Percentiles rank a stretch among this genome's conserved stretches.
phyloP scores from a whole-genome alignment of 1,284 basidiomycete species.

The Tylopilus orsonianus region DNA sequence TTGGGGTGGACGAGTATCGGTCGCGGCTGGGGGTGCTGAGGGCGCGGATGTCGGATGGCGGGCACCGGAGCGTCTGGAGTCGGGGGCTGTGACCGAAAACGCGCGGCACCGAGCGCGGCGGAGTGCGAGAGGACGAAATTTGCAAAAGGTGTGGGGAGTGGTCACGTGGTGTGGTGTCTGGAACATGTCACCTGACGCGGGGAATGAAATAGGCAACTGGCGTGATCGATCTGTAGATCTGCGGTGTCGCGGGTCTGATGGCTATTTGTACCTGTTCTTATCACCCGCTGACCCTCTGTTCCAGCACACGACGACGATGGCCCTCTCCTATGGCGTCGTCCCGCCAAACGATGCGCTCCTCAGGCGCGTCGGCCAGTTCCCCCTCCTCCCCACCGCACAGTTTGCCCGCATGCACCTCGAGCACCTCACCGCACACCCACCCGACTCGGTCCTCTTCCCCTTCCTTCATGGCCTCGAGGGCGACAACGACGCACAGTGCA shows the following conservation, averaged over 20 bases:
- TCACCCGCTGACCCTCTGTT: slow-evolving; percentile 7
- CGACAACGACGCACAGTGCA: slow-evolving; percentile 71
- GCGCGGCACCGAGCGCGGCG: slow-evolving; percentile 22
- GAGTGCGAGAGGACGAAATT: slow-evolving; percentile 20
- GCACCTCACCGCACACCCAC: slow-evolving; percentile 67
- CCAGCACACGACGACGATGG: slow-evolving; percentile 12
- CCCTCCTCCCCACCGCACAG: slow-evolving; percentile 50
- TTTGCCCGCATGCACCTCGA: slow-evolving; percentile 63
- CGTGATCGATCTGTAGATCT: slow-evolving; percentile 25
- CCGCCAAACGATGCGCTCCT: slow-evolving; percentile 33
- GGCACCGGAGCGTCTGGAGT: slow-evolving; percentile 24
- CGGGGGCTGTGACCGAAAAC: slow-evolving; percentile 17
- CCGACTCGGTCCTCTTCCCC: slow-evolving; percentile 78
- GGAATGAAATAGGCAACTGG: slow-evolving; percentile 11
- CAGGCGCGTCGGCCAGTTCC: neutral
- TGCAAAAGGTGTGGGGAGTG: slow-evolving; percentile 24
- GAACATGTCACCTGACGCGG: slow-evolving; percentile 23
- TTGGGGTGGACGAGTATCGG: slow-evolving; percentile 87
- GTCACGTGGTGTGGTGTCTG: slow-evolving; percentile 26
- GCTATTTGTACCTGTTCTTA: slow-evolving; percentile 28
- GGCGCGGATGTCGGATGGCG: slow-evolving; percentile 48
- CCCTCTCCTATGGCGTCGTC: slow-evolving; percentile 38
- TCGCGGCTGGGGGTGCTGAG: slow-evolving; percentile 72
- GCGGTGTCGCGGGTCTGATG: slow-evolving; percentile 18
- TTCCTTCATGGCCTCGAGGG: slow-evolving; percentile 84